Conservation (phyloP, 2,329 filamentous ascomycete species). For the Pseudogymnoascus sp. region DNA sequence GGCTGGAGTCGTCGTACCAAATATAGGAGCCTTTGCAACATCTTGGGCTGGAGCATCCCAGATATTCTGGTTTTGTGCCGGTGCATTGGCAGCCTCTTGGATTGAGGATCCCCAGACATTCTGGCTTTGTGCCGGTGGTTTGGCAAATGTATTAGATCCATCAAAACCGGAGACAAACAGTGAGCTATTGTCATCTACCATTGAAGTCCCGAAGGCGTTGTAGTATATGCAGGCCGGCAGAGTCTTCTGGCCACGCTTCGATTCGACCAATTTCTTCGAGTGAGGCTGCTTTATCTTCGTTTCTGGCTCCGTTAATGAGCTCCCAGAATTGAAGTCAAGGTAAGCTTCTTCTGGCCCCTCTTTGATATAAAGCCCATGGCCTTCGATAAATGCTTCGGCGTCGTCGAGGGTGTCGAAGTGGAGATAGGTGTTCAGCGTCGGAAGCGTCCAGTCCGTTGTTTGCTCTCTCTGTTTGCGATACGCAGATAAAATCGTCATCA, state of each 20-base stretch:
- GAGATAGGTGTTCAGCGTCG: conserved; percentile 48
- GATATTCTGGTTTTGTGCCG: not conserved
- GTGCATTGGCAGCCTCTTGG: not conserved
- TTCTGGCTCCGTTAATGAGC: conserved; percentile 30
- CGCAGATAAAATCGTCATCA: conserved; percentile 46
- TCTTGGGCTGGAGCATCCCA: not conserved
- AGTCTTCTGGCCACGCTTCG: conserved; percentile 45
- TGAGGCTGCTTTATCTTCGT: conserved; percentile 47
- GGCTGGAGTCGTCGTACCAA: not conserved
- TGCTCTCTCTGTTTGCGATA: conserved; percentile 49
- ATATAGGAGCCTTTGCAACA: not conserved
- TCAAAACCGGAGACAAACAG: conserved; percentile 9
- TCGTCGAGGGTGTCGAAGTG: conserved; percentile 61
- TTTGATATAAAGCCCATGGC: conserved; percentile 48
- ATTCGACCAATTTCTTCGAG: conserved; percentile 49
- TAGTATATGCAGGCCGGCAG: conserved; percentile 49
- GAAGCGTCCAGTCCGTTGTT: conserved; percentile 52
- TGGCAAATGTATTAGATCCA: not conserved
- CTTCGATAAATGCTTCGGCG: conserved; percentile 55
- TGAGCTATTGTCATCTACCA: not conserved
- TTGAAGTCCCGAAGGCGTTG: conserved; percentile 37
- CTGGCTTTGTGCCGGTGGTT: not conserved
- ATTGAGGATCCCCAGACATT: not conserved
- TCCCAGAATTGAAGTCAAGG: conserved; percentile 23
- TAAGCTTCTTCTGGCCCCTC: conserved; percentile 29